Conservation (phyloP, 352 stramenopile species). For the Globisporangium parvum region DNA sequence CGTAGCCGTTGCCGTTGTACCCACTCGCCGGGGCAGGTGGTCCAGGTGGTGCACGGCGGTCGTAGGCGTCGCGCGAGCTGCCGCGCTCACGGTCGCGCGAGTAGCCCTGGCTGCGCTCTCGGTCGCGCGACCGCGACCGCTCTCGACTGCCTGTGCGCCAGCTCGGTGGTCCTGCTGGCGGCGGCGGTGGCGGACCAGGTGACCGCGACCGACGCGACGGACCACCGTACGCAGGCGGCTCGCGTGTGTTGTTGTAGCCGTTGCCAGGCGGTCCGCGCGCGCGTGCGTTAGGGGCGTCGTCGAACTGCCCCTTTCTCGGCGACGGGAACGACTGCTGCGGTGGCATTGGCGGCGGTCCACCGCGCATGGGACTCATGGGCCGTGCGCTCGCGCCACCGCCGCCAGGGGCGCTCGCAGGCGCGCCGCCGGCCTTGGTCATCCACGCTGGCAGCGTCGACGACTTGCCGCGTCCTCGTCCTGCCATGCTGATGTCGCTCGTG, state of each 20-base stretch:
- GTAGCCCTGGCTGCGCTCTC: background rate
- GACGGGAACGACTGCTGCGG: constrained; percentile 18
- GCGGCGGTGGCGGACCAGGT: background rate
- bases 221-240: background rate
- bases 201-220: constrained; percentile 4
- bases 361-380: background rate
- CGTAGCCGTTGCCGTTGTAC: constrained; percentile 10
- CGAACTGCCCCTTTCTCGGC: constrained; percentile 51
- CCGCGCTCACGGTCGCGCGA: constrained; percentile 3
- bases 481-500: constrained; percentile 31
- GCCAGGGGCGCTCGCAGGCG: constrained; percentile 3
- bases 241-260: constrained; percentile 6
- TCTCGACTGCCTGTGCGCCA: constrained; percentile 16
- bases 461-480: constrained; percentile 70
- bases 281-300: constrained; percentile 41
- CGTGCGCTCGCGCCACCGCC: background rate
- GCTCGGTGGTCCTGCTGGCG: constrained; percentile 12
- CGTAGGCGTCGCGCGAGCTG: background rate
- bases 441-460: constrained; percentile 71
- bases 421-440: constrained; percentile 67
- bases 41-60: background rate
- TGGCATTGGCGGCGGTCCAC: constrained; percentile 9
- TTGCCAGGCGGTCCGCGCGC: constrained; percentile 3
- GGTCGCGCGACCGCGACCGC: constrained; percentile 19
- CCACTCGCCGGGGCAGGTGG: background rate